Percentiles rank a stretch among this genome's conserved stretches.
Conservation (phyloP, 495 filamentous ascomycete species). For the Trichocladium uniseriatum region DNA sequence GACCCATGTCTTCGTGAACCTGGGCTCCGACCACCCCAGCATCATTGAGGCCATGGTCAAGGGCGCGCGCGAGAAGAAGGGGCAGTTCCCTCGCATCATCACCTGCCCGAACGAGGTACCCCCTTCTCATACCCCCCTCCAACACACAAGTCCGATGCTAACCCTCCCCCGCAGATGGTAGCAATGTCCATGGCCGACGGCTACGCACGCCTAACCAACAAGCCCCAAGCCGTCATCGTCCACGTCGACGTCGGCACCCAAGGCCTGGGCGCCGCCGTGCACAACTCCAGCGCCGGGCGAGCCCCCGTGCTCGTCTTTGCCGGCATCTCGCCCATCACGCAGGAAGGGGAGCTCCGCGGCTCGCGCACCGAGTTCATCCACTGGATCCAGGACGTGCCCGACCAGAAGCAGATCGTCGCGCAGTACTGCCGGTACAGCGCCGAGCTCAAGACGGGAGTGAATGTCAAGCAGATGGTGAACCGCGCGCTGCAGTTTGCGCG, state of each 20-base stretch:
- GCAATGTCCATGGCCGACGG: conserved; percentile 95
- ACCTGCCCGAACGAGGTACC: conserved; percentile 87
- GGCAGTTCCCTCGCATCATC: conserved; percentile 73
- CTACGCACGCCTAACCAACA: conserved; percentile 76
- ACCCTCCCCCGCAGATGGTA: conserved; percentile 61
- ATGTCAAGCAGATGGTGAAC: conserved; percentile 94
- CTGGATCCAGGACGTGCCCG: conserved; percentile 94
- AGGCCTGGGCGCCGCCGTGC: conserved; percentile 76
- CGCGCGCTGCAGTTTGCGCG: conserved; percentile 80
- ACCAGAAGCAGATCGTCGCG: conserved; percentile 82
- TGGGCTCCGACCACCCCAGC: conserved; percentile 86
- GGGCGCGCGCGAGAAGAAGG: conserved; percentile 55
- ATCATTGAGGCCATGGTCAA: conserved; percentile 97
- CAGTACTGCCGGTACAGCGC: conserved; percentile 92
- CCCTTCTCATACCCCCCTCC: conserved; percentile 5
- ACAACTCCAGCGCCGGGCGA: conserved; percentile 81
- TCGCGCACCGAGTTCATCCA: conserved; percentile 92
- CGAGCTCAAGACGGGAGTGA: conserved; percentile 85
- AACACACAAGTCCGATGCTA: neutral
- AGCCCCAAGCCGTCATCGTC: conserved; percentile 86
- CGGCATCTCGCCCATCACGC: conserved; percentile 78
- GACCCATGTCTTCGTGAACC: conserved; percentile 84
- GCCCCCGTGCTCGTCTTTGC: conserved; percentile 87
- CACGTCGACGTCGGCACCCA: conserved; percentile 97
- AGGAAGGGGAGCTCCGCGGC: conserved; percentile 83